Conservation (phyloP, 495 filamentous ascomycete species). For the Durotheca rogersii region DNA sequence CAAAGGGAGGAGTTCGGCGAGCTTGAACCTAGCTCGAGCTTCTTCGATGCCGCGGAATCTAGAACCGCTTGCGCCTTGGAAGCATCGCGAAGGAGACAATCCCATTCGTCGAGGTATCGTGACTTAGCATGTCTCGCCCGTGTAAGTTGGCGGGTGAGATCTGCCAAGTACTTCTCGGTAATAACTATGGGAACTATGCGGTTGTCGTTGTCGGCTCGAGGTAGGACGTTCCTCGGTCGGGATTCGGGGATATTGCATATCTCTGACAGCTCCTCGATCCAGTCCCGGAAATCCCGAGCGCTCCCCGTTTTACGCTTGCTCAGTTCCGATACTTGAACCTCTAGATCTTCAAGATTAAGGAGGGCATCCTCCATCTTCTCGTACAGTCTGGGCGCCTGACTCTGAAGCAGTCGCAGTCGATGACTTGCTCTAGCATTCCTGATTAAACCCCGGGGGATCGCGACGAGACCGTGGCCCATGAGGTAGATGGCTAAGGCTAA, state of each 20-base stretch:
- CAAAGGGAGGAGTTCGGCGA: constrained; percentile 56
- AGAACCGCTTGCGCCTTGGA: constrained; percentile 76
- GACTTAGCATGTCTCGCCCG: constrained; percentile 79
- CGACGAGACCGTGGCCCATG: constrained; percentile 95
- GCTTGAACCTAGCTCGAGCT: constrained; percentile 67
- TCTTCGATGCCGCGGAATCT: constrained; percentile 78
- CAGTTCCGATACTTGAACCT: constrained; percentile 74
- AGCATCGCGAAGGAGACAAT: constrained; percentile 69
- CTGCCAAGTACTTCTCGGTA: constrained; percentile 89
- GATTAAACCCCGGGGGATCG: constrained; percentile 79
- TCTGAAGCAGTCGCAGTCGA: constrained; percentile 70
- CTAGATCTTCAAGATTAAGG: constrained; percentile 75
- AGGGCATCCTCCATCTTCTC: constrained; percentile 87
- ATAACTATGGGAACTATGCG: constrained; percentile 72
- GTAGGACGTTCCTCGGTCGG: constrained; percentile 49
- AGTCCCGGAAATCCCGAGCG: constrained; percentile 80
- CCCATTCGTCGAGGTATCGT: constrained; percentile 84
- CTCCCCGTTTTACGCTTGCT: constrained; percentile 78
- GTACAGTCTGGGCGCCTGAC: constrained; percentile 75
- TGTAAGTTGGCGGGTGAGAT: constrained; percentile 76
- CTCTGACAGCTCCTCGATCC: constrained; percentile 89
- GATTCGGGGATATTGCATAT: constrained; percentile 66
- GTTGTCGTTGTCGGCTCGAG: constrained; percentile 38
- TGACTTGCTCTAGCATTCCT: constrained; percentile 71
- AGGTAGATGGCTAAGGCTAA: constrained; percentile 88